Base-by-base conservation (phyloP, 768 basidiomycete genomes). In the Leccinum olivaceopallidum region DNA sequence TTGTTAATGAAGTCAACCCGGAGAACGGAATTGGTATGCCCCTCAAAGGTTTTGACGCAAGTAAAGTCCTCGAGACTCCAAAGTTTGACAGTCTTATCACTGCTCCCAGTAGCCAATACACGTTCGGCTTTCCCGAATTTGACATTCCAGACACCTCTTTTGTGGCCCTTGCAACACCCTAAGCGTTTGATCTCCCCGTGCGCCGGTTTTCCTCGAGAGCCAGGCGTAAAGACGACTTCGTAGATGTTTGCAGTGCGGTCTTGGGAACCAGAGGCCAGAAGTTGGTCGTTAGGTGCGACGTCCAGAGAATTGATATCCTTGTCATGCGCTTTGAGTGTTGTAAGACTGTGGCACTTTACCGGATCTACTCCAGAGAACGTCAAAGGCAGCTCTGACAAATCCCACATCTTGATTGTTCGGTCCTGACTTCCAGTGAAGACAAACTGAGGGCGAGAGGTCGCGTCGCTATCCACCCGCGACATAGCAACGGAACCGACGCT, bases 281-380 rank as follows among this genome's bases (percentile, higher is more conserved):
- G 75, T 61, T 80, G 81, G 73, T 97, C 93, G 70, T 96, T 93
- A 6, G 94, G 95, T 4, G 96, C 81, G 16, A 98, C 80, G 72
- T 98, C 97, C 44, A 99, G 81, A 58, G 95, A 87, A 74, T 99
- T 99, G 77, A 99, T 98, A 75, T 98, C 97, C 77, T 98, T 98
- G 57, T 98, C 97, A 75, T 98, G 97, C 13, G 95, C 93, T 72
- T 90, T 92, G 54, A 88, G 84, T 13, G 97, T 98, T 36, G 83
- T 82, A 36, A 98, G 78, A 63, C 93, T 93, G 69, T 83, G 85
- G 70, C 88, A 89, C 60, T 83, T 86, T 36, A 78, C 57, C 18
- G 62, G 57, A 49, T 78, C 71, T 24, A 61, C 68, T 28, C 65
- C 67, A 39, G 67, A 58, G 26, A 65, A 69, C 26, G 64, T 63